Evolutionary conservation across 2,329 filamentous ascomycete genomes (phyloP), one percentile per base, ranked within the genome.

Genomic region (Colletotrichum tropicale): DNA sequence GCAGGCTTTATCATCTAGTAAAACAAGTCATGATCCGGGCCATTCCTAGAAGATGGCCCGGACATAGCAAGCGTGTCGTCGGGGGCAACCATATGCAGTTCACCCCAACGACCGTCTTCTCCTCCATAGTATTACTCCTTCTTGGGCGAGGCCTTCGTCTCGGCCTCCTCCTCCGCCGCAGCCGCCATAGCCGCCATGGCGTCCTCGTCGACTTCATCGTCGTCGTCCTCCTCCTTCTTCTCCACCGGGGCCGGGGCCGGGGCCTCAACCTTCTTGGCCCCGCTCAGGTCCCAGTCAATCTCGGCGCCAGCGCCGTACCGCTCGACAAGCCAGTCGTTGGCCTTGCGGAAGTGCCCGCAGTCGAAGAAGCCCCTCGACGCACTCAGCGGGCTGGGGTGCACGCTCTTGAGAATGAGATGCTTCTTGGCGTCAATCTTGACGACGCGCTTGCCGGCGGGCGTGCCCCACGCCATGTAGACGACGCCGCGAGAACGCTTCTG

Each of bases 381-480:
- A 85, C 95, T 98, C 78, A 98, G 85, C n/a, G 97, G 97, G 84
- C 95, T 98, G 0, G 97, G 97, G 86, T 99, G 97, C 66, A 96
- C 96, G 80, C 93, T 94, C 85, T 94, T 93, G 78, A 99, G 88
- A 48, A 99, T 95, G 61, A 95, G 89, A 86, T 99, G 96, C 80
- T 90, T 93, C 78, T 91, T 88, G 66, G 85, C 87, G 81, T 97
- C 94, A 68, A 98, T 89, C 79, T 92, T 94, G 56, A 89, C 86
- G 26, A 98, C 95, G 71, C 96, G 89, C 86, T 95, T 94, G 71
- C 93, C 94, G 0, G 97, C 97, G 2, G 95, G 95, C 8, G 89
- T 92, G 18, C 97, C 97, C 97, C 97, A 99, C 1, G 96, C 96
- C 84, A 99, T 87, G 82, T 98, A 99, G 6, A 98, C 97, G 2